These are phyloP conservation scores for Pseudofabraea citricarpa DNA, from an alignment of 2,329 filamentous ascomycete species.

Conservation along the genomic window DNA sequence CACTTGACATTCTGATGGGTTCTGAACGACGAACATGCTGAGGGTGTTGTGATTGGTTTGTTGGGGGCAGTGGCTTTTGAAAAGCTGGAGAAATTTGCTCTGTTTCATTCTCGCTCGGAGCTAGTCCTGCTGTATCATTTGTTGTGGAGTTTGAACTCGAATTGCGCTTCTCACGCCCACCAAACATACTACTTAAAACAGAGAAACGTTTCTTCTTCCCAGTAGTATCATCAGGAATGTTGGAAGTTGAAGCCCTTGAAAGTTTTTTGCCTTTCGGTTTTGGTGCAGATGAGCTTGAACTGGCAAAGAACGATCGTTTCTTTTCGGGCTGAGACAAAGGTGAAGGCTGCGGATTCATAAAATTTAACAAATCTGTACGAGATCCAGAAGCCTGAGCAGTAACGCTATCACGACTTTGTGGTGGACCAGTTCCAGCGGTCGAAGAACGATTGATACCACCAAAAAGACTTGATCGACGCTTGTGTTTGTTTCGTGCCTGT, in stretches of 20 bases:
- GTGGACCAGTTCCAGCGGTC: slow-evolving; percentile 15
- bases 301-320: slow-evolving; percentile 35
- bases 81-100: too few species aligned
- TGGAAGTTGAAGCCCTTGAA: slow-evolving; percentile 15
- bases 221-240: slow-evolving; percentile 9
- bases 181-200: slow-evolving; percentile 22
- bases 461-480: slow-evolving; percentile 36
- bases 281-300: slow-evolving; percentile 6
- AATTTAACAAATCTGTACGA: slow-evolving; percentile 20
- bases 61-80: too few species aligned
- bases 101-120: too few species aligned
- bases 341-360: slow-evolving; percentile 10
- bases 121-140: too few species aligned
- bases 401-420: slow-evolving; percentile 27
- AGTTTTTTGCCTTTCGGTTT: slow-evolving; percentile 26
- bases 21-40: slow-evolving; percentile 1
- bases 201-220: slow-evolving; percentile 43
- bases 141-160: too few species aligned
- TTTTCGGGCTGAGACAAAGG: slow-evolving; percentile 26
- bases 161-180: slow-evolving; percentile 9
- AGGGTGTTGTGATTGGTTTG: too few species aligned
- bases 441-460: slow-evolving; percentile 19
- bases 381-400: slow-evolving; percentile 23
- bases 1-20: slow-evolving; percentile 7
- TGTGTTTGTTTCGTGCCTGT: slow-evolving; percentile 33